A percentile compares a stretch with the other conserved stretches of the same genome.
These are phyloP conservation scores for Phytophthora multivora DNA, from an alignment of 352 stramenopile genomes.

Conservation along the genomic window DNA sequence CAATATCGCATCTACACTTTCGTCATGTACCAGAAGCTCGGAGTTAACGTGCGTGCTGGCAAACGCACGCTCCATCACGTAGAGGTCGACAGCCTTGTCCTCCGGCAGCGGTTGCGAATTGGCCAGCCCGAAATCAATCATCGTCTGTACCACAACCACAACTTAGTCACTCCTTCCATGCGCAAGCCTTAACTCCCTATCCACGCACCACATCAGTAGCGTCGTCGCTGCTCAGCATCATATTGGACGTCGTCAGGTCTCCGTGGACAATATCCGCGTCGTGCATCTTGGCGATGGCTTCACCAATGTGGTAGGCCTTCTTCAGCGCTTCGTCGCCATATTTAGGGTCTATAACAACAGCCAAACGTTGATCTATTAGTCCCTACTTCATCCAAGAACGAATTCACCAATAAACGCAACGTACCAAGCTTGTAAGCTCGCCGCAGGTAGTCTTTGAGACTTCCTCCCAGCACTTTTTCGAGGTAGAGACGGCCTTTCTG, in stretches of 20 bases:
- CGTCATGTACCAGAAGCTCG: constrained; percentile 63
- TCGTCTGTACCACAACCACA: constrained; percentile 45
- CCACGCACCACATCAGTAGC: constrained; percentile 63
- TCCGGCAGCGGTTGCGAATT: constrained; percentile 86
- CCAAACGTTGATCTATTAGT: too few relatives aligned
- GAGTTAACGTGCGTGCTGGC: constrained; percentile 90
- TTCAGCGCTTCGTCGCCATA: constrained; percentile 60
- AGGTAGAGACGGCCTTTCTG: constrained; percentile 68
- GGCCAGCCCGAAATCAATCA: constrained; percentile 88
- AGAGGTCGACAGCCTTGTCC: constrained; percentile 93
- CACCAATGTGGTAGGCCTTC: constrained; percentile 86
- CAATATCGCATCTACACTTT: neutral
- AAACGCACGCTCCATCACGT: constrained; percentile 94
- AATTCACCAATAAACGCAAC: too few relatives aligned
- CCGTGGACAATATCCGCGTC: constrained; percentile 93
- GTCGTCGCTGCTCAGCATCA: constrained; percentile 86
- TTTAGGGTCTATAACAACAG: constrained; percentile 36
- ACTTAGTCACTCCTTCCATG: neutral
- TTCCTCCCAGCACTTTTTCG: constrained; percentile 73
- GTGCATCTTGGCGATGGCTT: constrained; percentile 92
- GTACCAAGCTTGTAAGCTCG: constrained; percentile 57
- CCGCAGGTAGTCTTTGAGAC: constrained; percentile 75
- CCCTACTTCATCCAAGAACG: too few relatives aligned
- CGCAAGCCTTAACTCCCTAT: neutral
- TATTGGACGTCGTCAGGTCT: constrained; percentile 94